Base-by-base conservation (phyloP, 306 rosid genomes). In the Clitoria ternatea region DNA sequence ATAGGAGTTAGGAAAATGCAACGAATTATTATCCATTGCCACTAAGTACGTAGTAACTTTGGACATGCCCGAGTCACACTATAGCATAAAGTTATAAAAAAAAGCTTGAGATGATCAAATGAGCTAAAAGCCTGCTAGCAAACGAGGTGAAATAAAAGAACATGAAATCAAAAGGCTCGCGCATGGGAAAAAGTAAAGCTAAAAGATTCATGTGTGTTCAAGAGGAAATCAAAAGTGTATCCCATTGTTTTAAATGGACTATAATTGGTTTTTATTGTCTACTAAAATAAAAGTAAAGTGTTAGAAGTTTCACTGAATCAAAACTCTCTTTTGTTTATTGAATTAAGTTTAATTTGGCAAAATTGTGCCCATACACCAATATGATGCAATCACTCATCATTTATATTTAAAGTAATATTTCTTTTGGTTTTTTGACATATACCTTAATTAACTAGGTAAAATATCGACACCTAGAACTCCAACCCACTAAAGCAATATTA, bases 21-120 rank as follows among this genome's bases (percentile, higher is more conserved):
- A 62, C 24, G 61, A 61, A 63, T 61, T 73, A 29, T 62, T 19
- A 39, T 48, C 23, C 74, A 6, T 32, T 74, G 77, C 55, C 53
- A 69, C 56, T 61, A 62, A 42, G 59, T 36, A 43, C 77, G 69
- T 50, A 54, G 65, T 59, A 80, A 69, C 69, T 74, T 74, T 74
- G 63, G 76, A 74, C 77, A 74, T 67, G 71, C 75, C 66, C 7
- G 3, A 20, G 44, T 66, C 61, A 66, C 47, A 37, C 45, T 29
- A n/a, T n/a, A 57, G 40, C 53, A 79, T 43, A 61, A 67, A 73
- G 66, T 30, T 29, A 30, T 4, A 19, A 7, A 1, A 57, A 45
- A 72, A 23, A 35, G 4, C n/a, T 17, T 49, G 23, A 50, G 77
- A 53, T 74, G 47, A 61, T 40, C 43, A 59, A 66, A 48, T 77